A percentile compares a stretch with the other conserved stretches of the same genome.
These are phyloP conservation scores for Aureobasidium subglaciale DNA, from an alignment of 2,329 filamentous ascomycete species.

Conservation along the genomic window DNA sequence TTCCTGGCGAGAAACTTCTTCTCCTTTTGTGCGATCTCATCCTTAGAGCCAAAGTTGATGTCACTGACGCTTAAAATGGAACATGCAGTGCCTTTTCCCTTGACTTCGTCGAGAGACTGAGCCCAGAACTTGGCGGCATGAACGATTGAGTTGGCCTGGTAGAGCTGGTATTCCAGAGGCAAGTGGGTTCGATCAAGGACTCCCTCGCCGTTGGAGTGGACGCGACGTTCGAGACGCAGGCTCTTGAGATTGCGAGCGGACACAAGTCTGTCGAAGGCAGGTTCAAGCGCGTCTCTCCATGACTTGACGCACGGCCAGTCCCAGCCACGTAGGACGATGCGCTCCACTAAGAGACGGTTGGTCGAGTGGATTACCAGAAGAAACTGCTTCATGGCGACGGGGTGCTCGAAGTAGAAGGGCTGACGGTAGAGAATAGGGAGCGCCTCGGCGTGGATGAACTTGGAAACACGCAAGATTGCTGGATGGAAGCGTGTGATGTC, in stretches of 20 bases:
- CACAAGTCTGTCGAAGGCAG: not conserved
- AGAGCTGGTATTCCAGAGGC: not conserved
- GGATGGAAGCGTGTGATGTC: not conserved
- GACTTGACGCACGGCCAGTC: too few relatives aligned
- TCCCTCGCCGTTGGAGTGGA: not conserved
- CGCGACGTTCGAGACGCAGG: not conserved
- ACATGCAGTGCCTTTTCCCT: not conserved
- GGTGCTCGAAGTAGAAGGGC: not conserved
- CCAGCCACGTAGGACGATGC: not conserved
- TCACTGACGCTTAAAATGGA: not conserved
- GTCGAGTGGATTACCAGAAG: not conserved
- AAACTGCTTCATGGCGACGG: not conserved
- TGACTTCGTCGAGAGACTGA: not conserved
- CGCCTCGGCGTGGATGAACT: not conserved
- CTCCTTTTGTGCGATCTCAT: not conserved
- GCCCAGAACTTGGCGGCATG: not conserved
- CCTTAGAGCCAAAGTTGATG: not conserved
- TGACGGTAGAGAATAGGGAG: not conserved
- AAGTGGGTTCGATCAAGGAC: accelerated
- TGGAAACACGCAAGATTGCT: not conserved
- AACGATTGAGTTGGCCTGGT: not conserved
- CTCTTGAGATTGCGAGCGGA: not conserved
- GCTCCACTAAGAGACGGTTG: not conserved
- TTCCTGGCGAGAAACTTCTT: not conserved
- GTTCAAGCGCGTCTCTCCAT: not conserved